Base-by-base conservation (phyloP, 257 asterid genomes). In the Datura wrightii region DNA sequence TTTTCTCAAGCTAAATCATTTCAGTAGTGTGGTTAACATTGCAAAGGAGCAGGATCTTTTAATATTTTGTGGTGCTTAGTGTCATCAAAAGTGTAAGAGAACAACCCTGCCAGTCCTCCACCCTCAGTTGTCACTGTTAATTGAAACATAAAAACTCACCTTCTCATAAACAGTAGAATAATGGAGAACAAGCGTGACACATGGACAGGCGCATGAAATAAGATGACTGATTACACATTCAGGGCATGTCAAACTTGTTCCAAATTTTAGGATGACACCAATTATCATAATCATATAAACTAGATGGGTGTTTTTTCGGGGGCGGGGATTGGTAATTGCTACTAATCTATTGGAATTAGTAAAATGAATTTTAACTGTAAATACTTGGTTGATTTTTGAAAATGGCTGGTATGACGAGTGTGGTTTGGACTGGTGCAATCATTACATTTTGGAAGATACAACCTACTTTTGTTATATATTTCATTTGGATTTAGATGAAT, bases 181-280 rank as follows among this genome's bases (percentile, higher is more conserved):
- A 9, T 50, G 81, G 81, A 24, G 60, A 48, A 48, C 60, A 48
- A 74, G 81, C 14, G 11, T 74, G 60, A 13, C 24, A 19, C 60
- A 13, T 24, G 81, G 60, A 48, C 55, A 48, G 7, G 60, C 19
- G 1, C 44, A 48, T 74, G 81, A 74, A 72, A 74, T 52, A 74
- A 74, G 19, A 31, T 11, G 81, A 24, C 24, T 74, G 58, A 19
- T 74, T 10, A 72, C 55, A 11, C 11, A 13, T 44, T 72, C 41
- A 72, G 80, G 58, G n/a, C 19, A 58, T 3, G 18, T 71, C 56
- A 72, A 72, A 48, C 80, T 72, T 44, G 58, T 72, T 72, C 58
- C 58, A 19, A n/a, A 19, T 72, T 42, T 41, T 72, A 72, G 58
- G n/a, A 72, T 72, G 80, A 72, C 58, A 72, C 80, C 56, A 72